Evolutionary conservation across 441 rosid genomes (phyloP), one percentile per base, ranked within the genome.

Genomic region (Adansonia grandidieri): DNA sequence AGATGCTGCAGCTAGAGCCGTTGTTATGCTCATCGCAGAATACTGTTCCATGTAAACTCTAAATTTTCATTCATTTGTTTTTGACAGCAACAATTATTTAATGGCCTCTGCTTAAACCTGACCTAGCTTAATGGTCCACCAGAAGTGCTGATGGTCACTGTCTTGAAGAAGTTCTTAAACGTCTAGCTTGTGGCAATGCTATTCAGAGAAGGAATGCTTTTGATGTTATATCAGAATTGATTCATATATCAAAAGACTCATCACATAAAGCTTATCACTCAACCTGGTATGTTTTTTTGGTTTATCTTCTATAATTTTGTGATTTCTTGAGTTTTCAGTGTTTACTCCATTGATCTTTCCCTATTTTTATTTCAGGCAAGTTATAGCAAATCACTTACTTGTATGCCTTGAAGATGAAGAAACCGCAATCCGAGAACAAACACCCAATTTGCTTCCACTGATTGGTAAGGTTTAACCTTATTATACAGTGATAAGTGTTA

Each of bases 1-100:
- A 87, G 98, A 96, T 86, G 90, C 91, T 56, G 86, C 93, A 15
- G 93, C 97, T 82, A 91, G 89, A 89, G 94, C 98, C 78, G 88
- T 84, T 83, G 88, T 83, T 79, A 78, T 82, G 76, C 97, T 93
- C 50, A 79, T 96, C 58, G 97, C 95, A 80, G 99, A 93, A 77
- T 93, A 87, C 79, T 91, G 91, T 76, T 86, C 81, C 82, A 89
- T 86, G 98, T 96, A 91, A 73, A 15, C 53, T 69, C 37, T 87
- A 75, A 50, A 72, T 81, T 75, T 28, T 58, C 19, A 6, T 50
- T 79, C 51, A 17, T 45, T 76, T 45, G 22, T 82, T 82, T 47
- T 37, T 44, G 54, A 61, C 54, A 51, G 47, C 70, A 22, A 10
- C 17, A 57, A 13, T 42, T 9, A 73, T 71, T 76, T 72, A 32